Base-by-base conservation (phyloP, 192 early-diverging fungal genomes). In the Chytriomyces hyalinus region DNA sequence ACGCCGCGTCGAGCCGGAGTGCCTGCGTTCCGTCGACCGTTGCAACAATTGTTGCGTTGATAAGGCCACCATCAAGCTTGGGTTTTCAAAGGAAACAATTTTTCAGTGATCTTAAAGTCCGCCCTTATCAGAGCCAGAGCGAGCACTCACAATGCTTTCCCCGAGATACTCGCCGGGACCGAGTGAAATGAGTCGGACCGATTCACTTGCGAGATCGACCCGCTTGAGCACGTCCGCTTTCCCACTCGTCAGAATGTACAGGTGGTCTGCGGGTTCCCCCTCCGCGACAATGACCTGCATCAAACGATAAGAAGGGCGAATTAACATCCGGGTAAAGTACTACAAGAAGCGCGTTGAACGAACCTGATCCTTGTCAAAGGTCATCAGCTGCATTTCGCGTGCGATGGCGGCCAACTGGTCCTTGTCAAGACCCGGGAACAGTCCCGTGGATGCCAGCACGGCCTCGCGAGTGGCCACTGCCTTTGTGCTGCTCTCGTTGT, bases 101-200 rank as follows among this genome's bases (percentile, higher is more conserved):
- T 20, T 20, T 20, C 53, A 36, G 36, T 57, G 2, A 57, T 57
- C 15, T 57, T 0, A 1, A 57, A 20, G 53, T 4, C 13, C 20
- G 15, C 15, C 53, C 20, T n/a, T 57, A 57, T n/a, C 22, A 70
- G 28, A 61, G 46, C 6, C 50, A 17, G 44, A 8, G 22, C 10
- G 28, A 15, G 10, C 22, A 71, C 79, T 57, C 57, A 80, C 79
- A 3, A 80, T 69, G 71, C 22, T 28, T 44, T 75, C 79, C 45
- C 79, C 79, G 43, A 74, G 28, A 28, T 75, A 74, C 13, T 80
- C 79, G 47, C 79, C 72, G 11, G 67, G 26, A 5, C 36, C 22
- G 45, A 80, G 67, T 6, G 79, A 60, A 47, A 80, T 67, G 13
- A 80, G 60, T 48, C 75, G 68, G 71, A 80, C 79, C 2, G 13